Evolutionary conservation across 805 yeast species (phyloP).

Genomic region (Metschnikowia corniflorae): DNA sequence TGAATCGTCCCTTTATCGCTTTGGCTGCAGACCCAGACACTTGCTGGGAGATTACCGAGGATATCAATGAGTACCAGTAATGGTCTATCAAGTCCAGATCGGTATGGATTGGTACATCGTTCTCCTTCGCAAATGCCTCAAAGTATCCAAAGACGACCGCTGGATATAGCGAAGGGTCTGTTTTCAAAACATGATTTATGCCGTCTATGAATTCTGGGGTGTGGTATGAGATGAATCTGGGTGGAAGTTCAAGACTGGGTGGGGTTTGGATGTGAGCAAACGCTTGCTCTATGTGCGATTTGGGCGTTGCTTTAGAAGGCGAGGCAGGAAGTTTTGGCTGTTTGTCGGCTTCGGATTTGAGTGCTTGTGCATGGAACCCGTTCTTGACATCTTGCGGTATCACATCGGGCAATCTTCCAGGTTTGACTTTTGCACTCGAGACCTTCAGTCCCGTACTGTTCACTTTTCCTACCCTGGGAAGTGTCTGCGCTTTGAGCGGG

Average conservation of each 20-base stretch:
- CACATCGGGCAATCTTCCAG: too few species aligned
- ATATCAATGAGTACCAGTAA: conserved; percentile 37
- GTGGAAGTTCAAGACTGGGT: conserved; percentile 23
- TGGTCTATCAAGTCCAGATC: conserved; percentile 20
- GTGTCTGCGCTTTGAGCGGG: too few species aligned
- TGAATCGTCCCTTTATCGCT: conserved; percentile 53
- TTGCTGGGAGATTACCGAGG: conserved; percentile 63
- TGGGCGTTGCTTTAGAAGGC: not conserved
- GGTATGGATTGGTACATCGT: conserved; percentile 1
- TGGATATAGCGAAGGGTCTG: conserved; percentile 36
- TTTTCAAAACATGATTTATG: conserved; percentile 24
- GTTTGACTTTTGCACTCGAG: too few species aligned
- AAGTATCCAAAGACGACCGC: conserved; percentile 30
- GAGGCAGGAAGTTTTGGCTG: not conserved
- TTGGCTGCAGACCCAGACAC: conserved; percentile 78
- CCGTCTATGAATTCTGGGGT: conserved; percentile 34
- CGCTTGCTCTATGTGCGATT: conserved; percentile 14
- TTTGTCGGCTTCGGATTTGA: not conserved
- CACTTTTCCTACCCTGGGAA: too few species aligned
- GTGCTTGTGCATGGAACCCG: not conserved
- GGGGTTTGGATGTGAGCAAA: conserved; percentile 14
- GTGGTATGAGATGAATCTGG: conserved; percentile 27
- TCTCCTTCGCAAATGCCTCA: conserved; percentile 17
- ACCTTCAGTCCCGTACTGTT: too few species aligned
- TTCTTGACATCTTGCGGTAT: not conserved